Percentiles rank a stretch among this genome's conserved stretches.
Evolutionary conservation across 2,329 filamentous ascomycete species (phyloP).

Genomic region (Paecilomyces dactylethromorphus): DNA sequence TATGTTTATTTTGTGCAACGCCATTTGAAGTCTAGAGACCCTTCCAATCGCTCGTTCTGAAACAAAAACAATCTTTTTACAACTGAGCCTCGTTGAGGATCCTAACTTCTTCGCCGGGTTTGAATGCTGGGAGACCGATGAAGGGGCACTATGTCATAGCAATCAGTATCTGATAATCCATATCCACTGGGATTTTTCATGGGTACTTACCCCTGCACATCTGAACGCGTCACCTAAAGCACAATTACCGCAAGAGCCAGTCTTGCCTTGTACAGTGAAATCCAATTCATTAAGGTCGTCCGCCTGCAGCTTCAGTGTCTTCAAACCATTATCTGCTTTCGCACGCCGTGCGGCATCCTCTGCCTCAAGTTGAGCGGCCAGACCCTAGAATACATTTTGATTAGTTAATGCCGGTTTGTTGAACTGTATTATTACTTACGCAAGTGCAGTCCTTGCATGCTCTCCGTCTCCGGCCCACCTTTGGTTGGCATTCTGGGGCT

Average conservation of each 20-base stretch:
- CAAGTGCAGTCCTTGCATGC: constrained; percentile 98
- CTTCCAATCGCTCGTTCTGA: neutral
- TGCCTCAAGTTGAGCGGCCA: constrained; percentile 77
- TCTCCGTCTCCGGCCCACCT: constrained; percentile 78
- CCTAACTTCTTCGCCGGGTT: constrained; percentile 89
- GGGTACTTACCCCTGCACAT: constrained; percentile 46
- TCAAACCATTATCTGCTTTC: constrained; percentile 53
- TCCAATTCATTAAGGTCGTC: constrained; percentile 86
- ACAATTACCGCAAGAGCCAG: constrained; percentile 91
- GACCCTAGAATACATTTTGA: no score
- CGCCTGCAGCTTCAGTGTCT: constrained; percentile 57
- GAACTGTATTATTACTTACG: no score
- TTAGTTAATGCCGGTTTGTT: no score
- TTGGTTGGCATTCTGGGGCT: constrained; percentile 83
- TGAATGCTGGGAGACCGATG: constrained; percentile 89
- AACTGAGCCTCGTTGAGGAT: constrained; percentile 62
- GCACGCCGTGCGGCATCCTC: constrained; percentile 68
- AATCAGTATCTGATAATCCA: constrained; percentile 2
- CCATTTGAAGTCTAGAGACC: neutral
- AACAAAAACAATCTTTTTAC: neutral
- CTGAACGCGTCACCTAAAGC: constrained; percentile 85
- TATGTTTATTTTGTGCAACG: neutral
- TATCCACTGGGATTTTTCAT: neutral
- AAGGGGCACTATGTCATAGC: constrained; percentile 57
- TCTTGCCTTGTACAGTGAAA: constrained; percentile 96